Percentiles rank a stretch among this genome's conserved stretches.
Conservation (phyloP, 768 basidiomycete species). For the Russula griseocarnosa region DNA sequence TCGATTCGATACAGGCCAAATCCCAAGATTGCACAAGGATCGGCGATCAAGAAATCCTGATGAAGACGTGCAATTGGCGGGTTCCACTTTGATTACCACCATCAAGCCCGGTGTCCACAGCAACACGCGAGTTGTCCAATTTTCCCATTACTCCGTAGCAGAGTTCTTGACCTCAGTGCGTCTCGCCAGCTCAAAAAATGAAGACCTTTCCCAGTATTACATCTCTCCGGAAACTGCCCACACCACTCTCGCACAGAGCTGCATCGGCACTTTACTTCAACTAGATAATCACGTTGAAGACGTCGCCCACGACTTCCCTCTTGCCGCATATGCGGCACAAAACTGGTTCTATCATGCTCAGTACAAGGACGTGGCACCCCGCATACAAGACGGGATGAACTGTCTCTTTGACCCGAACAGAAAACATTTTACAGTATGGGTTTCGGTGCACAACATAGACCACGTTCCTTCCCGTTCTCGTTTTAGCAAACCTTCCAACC, state of each 20-base stretch:
- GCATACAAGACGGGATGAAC: background rate
- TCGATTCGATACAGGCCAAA: background rate
- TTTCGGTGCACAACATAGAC: background rate
- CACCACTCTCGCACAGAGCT: background rate
- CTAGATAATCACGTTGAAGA: background rate
- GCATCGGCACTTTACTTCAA: background rate
- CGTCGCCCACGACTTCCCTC: background rate
- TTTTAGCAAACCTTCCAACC: too few relatives aligned
- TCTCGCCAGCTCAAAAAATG: background rate
- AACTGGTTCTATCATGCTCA: conserved; percentile 3
- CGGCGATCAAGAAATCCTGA: background rate
- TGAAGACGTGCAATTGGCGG: background rate
- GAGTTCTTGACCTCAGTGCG: conserved; percentile 2
- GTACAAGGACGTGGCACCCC: background rate
- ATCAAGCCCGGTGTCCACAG: background rate
- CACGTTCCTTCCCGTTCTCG: background rate
- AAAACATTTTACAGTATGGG: background rate
- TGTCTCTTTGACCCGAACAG: background rate
- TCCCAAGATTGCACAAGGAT: background rate
- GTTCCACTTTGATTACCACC: background rate
- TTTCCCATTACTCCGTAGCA: conserved; percentile 1
- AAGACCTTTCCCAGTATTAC: background rate
- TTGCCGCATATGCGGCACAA: background rate
- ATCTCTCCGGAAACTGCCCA: background rate
- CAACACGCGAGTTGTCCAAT: background rate